Base-by-base conservation (phyloP, 2,329 filamentous ascomycete species). In the Scedosporium boydii region DNA sequence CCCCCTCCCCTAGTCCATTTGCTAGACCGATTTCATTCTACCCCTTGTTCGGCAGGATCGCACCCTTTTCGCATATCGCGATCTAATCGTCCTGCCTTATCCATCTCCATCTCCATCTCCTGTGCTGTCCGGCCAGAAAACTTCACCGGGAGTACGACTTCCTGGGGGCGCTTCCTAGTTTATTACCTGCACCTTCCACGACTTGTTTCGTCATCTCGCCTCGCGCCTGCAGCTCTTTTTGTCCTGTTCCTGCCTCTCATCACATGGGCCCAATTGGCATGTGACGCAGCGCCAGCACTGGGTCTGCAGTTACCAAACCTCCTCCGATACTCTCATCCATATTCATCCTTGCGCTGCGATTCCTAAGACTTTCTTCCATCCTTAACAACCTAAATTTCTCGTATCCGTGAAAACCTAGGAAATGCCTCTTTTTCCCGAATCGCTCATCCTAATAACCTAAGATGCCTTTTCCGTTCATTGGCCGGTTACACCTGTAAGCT, bases 391-490 rank as follows among this genome's bases (percentile, higher is more conserved):
- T 55, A 55, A 14, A 55, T 27, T 14, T 58, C n/a, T 60, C 41
- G 21, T 27, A 41, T 53, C 62, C 48, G 42, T 63, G 57, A 38
- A 38, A 2, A 55, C 51, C 51, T 55, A 27, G 51, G 58, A n/a
- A 18, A 60, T 51, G 12, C 42, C 46, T 51, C 21, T 34, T 42
- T 42, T 38, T 41, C 38, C 65, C 68, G 23, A 55, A 27, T 21
- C 16, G 44, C 16, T 48, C 6, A 21, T 48, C 44, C 44, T 48
- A 48, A 48, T 48, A n/a, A 3, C 44, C 44, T 48, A 72, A 63
- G 60, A 83, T 83, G 81, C 74, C 80, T 59, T 74, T 83, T 59
- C 80, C 80, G 7, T 82, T 83, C 65, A 71, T 83, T 38, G 80
- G 81, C 61, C 78, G 80, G 66, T 74, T 82, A 62, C 78, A 80